phyloP scores from a whole-genome alignment of 257 asterid species.

The Primulina eburnea region DNA sequence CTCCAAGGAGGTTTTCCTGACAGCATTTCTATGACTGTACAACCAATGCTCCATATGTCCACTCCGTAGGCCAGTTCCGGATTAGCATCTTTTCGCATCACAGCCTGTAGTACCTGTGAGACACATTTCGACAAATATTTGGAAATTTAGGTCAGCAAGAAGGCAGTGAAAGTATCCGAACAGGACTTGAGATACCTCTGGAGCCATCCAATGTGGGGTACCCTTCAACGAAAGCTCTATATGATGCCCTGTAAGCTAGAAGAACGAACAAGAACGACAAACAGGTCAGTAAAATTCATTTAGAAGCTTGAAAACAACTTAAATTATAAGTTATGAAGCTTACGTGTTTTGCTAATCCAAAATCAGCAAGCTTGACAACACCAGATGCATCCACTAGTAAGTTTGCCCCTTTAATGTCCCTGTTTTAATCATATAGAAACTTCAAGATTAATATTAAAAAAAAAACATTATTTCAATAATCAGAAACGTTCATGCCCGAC shows the following conservation, averaged over 20 bases:
- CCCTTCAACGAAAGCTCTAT: conserved; percentile 73
- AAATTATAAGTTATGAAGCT: conserved; percentile 30
- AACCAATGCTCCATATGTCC: conserved; percentile 91
- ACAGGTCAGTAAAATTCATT: conserved; percentile 8
- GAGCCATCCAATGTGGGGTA: conserved; percentile 96
- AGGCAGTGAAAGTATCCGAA: conserved; percentile 11
- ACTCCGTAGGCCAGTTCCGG: conserved; percentile 72
- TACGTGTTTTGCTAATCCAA: conserved; percentile 91
- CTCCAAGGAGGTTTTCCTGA: conserved; percentile 95
- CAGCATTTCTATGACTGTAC: conserved; percentile 88
- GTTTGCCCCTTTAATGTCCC: conserved; percentile 95
- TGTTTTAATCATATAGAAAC: conserved; percentile 24
- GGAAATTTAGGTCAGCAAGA: conserved; percentile 9
- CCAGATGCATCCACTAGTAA: conserved; percentile 84
- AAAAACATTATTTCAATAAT: neutral
- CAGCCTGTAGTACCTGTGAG: conserved; percentile 73
- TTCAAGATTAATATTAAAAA: conserved; percentile 21
- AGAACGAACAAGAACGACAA: conserved; percentile 2
- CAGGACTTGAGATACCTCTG: conserved; percentile 53
- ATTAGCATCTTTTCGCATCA: conserved; percentile 60
- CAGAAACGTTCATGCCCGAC: neutral
- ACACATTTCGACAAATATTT: conserved; percentile 1
- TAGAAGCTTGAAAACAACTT: conserved; percentile 3
- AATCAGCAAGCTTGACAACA: conserved; percentile 87
- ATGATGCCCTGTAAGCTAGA: conserved; percentile 53